These are phyloP conservation scores for Biscutella laevigata DNA, from an alignment of 441 rosid species.

Conservation along the genomic window DNA sequence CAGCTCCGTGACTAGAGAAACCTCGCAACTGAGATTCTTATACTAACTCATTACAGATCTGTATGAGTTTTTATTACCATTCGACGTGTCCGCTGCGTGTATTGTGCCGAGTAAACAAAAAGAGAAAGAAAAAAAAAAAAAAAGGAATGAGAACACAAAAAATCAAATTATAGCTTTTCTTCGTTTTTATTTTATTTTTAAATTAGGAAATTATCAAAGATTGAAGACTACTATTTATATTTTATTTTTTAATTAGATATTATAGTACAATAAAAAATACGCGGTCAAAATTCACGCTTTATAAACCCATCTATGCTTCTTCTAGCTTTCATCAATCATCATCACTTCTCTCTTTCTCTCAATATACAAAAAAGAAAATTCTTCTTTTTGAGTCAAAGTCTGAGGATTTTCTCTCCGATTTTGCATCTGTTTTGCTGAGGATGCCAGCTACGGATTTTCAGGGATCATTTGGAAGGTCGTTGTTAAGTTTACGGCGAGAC, in stretches of 20 bases:
- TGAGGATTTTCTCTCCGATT: background rate
- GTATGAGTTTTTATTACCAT: background rate
- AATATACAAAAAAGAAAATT: background rate
- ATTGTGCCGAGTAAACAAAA: slow-evolving; percentile 16
- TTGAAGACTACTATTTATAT: no score
- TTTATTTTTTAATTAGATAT: slow-evolving; percentile 15
- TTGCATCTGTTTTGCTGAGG: slow-evolving; percentile 19
- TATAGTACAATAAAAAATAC: no score
- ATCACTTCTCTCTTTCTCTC: slow-evolving; percentile 4
- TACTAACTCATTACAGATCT: background rate
- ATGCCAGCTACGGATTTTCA: slow-evolving; percentile 80
- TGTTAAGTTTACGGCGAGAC: slow-evolving; percentile 56
- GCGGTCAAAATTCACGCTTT: slow-evolving; percentile 50
- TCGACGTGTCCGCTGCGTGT: slow-evolving; percentile 34
- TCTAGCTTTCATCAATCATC: slow-evolving; percentile 36
- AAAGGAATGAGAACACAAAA: slow-evolving; percentile 11
- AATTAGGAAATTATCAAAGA: background rate
- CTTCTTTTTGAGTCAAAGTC: background rate
- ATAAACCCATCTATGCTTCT: slow-evolving; percentile 22
- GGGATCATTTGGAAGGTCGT: slow-evolving; percentile 53
- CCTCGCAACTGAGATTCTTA: slow-evolving; percentile 16
- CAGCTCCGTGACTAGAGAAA: background rate
- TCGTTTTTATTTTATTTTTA: background rate
- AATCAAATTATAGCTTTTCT: background rate
- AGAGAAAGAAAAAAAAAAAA: background rate